phyloP scores from a whole-genome alignment of 2,329 filamentous ascomycete genomes.

The Periconia macrospinosa region DNA sequence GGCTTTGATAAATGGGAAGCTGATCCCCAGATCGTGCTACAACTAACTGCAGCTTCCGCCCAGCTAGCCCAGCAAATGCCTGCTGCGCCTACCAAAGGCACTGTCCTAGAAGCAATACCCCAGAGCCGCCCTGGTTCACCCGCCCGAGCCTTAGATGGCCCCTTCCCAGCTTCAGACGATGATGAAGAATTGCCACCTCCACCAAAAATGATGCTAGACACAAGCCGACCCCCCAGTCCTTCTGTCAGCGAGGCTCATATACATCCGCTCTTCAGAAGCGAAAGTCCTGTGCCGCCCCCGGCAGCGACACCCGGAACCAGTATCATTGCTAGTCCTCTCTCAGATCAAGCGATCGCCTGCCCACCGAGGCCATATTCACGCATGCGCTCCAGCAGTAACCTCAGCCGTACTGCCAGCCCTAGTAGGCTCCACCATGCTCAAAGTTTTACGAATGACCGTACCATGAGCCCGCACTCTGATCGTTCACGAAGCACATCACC shows the following conservation, averaged over 20 bases:
- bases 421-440: slow-evolving; percentile 26
- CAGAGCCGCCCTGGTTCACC: slow-evolving; percentile 68
- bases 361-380: slow-evolving; percentile 39
- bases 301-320: slow-evolving; percentile 67
- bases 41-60: slow-evolving; percentile 14
- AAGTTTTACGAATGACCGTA: slow-evolving; percentile 24
- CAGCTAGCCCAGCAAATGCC: neutral
- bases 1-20: slow-evolving; percentile 78
- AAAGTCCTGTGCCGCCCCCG: slow-evolving; percentile 69
- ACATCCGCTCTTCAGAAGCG: slow-evolving; percentile 75
- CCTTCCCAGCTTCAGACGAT: slow-evolving; percentile 35
- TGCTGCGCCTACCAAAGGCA: slow-evolving; percentile 44
- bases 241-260: slow-evolving; percentile 66
- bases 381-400: slow-evolving; percentile 35
- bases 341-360: slow-evolving; percentile 62
- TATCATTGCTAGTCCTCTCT: slow-evolving; percentile 70
- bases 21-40: slow-evolving; percentile 55
- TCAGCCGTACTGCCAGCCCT: slow-evolving; percentile 25
- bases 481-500: slow-evolving; percentile 37
- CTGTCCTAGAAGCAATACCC: slow-evolving; percentile 71
- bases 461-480: slow-evolving; percentile 17
- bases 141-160: slow-evolving; percentile 59
- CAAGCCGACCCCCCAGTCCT: slow-evolving; percentile 42
- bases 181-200: slow-evolving; percentile 33
- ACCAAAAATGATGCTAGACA: slow-evolving; percentile 36